Percentiles rank a stretch among this genome's conserved stretches.
Evolutionary conservation across 2,329 filamentous ascomycete genomes (phyloP).

Genomic region (Metarhizium brunneum): DNA sequence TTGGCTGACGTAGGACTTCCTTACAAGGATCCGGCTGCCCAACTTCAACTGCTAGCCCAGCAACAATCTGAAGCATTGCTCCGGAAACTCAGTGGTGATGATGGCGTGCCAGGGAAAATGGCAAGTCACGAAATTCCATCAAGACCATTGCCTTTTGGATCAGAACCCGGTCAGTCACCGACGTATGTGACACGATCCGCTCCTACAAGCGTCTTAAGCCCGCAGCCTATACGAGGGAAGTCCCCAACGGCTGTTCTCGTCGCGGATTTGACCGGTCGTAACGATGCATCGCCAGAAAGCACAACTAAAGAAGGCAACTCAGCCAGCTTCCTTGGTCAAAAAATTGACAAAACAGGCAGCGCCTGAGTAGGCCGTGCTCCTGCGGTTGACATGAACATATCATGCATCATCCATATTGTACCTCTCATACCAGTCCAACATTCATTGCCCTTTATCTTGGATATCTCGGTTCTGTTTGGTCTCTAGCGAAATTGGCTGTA

Average conservation of each 20-base stretch:
- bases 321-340: too few species aligned
- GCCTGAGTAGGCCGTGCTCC: too few species aligned
- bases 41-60: conserved; percentile 60
- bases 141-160: conserved; percentile 43
- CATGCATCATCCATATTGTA: too few species aligned
- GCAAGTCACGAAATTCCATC: conserved; percentile 35
- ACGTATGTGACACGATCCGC: conserved; percentile 18
- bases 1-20: conserved; percentile 42
- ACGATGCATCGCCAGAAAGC: not conserved
- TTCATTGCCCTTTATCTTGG: not conserved
- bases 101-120: conserved; percentile 14
- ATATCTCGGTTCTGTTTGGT: not conserved
- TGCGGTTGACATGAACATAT: too few species aligned
- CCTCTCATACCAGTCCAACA: not conserved
- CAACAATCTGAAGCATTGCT: conserved; percentile 56
- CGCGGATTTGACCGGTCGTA: not conserved
- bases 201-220: conserved; percentile 6
- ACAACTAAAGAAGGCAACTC: too few species aligned
- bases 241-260: not conserved
- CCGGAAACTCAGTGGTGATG: conserved; percentile 36
- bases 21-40: conserved; percentile 58
- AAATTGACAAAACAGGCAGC: too few species aligned
- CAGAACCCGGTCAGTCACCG: conserved; percentile 28
- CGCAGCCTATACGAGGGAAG: conserved; percentile 4
- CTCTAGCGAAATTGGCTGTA: not conserved